phyloP scores from a whole-genome alignment of 768 basidiomycete genomes.

The Macrolepiota dolichaula region DNA sequence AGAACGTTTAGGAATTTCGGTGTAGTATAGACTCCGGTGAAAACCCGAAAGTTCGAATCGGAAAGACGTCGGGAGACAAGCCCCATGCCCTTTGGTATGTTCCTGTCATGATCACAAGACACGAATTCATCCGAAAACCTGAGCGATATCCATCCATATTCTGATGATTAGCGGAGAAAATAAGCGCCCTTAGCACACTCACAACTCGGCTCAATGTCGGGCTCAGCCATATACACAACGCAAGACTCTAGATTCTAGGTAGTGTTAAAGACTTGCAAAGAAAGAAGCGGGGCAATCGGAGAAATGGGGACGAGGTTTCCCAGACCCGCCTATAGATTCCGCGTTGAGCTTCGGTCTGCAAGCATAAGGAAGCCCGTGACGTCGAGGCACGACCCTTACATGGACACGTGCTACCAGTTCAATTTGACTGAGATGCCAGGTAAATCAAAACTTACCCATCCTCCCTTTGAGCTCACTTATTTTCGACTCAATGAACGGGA shows the following conservation, averaged over 20 bases:
- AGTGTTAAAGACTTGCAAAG: not conserved
- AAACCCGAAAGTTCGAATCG: constrained; percentile 26
- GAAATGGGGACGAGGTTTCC: constrained; percentile 4
- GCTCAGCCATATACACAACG: not conserved
- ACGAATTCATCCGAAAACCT: constrained; percentile 22
- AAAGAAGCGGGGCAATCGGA: constrained; percentile 3
- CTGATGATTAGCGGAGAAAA: constrained; percentile 5
- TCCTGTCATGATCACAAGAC: constrained; percentile 25
- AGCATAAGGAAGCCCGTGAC: not conserved
- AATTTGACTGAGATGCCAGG: not conserved
- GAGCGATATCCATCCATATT: not conserved
- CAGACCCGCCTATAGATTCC: not conserved
- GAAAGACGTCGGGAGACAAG: constrained; percentile 26
- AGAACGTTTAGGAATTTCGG: constrained; percentile 1
- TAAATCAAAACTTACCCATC: constrained; percentile 8
- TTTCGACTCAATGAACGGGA: not conserved
- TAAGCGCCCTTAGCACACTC: not conserved
- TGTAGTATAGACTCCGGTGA: constrained; percentile 31
- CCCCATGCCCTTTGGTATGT: constrained; percentile 3
- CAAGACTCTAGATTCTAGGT: not conserved
- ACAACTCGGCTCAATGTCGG: constrained; percentile 8
- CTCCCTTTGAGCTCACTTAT: not conserved
- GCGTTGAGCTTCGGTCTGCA: not conserved
- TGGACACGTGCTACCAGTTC: constrained; percentile 6
- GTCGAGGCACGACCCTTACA: not conserved